These are phyloP conservation scores for Boechera retrofracta DNA, from an alignment of 345 rosid genomes.

Conservation along the genomic window DNA sequence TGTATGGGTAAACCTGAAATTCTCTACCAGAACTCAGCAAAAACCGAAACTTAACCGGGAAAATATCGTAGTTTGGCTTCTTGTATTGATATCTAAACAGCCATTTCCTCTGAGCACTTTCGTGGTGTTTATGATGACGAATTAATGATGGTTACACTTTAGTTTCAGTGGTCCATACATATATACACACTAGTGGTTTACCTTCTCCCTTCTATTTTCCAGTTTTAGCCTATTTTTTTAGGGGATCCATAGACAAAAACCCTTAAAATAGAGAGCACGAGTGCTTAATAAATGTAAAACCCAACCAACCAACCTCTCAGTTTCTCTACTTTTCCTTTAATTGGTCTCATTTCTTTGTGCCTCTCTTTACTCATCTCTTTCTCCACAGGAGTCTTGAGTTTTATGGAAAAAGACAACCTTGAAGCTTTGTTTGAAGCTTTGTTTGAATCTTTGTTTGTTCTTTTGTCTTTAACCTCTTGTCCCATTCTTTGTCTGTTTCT, in stretches of 20 bases:
- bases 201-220: constrained; percentile 37
- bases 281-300: constrained; percentile 28
- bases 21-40: neutral
- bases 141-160: constrained; percentile 9
- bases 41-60: constrained; percentile 38
- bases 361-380: constrained; percentile 11
- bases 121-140: constrained; percentile 33
- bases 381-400: constrained; percentile 29
- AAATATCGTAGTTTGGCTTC: constrained; percentile 36
- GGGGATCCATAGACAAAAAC: constrained; percentile 8
- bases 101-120: constrained; percentile 29
- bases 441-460: constrained; percentile 20
- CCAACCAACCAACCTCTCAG: constrained; percentile 28
- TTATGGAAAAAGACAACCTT: neutral
- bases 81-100: constrained; percentile 27
- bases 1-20: constrained; percentile 14
- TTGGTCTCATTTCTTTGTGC: neutral
- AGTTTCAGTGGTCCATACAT: constrained; percentile 37
- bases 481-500: constrained; percentile 43
- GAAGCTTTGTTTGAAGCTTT: constrained; percentile 35
- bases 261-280: constrained; percentile 24
- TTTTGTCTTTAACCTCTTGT: constrained; percentile 34
- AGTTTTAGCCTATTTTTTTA: constrained; percentile 13
- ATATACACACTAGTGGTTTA: constrained; percentile 30
- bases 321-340: constrained; percentile 23